phyloP scores from a whole-genome alignment of 2,329 filamentous ascomycete species.

The Fusarium sp. region DNA sequence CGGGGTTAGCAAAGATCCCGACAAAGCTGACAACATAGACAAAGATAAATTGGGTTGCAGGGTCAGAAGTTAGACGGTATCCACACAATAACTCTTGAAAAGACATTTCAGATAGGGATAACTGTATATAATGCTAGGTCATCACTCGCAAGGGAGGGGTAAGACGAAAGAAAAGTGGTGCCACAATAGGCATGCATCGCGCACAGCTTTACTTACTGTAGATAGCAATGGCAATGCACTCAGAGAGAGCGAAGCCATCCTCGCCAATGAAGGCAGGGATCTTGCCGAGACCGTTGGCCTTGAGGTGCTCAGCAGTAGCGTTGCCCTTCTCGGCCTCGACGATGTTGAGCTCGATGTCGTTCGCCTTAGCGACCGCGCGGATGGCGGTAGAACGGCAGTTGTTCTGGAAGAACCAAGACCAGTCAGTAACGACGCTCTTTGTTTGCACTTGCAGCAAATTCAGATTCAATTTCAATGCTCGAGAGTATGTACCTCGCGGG shows the following conservation, averaged over 20 bases:
- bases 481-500: constrained; percentile 72
- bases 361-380: constrained; percentile 95
- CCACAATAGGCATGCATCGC: constrained; percentile 12
- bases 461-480: constrained; percentile 32
- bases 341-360: constrained; percentile 90
- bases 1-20: constrained; percentile 49
- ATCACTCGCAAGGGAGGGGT: constrained; percentile 62
- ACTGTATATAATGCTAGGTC: constrained; percentile 86
- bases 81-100: constrained; percentile 73
- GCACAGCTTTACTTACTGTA: constrained; percentile 79
- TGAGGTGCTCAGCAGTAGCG: constrained; percentile 80
- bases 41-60: constrained; percentile 42
- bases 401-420: constrained; percentile 64
- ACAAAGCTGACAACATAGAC: constrained; percentile 46
- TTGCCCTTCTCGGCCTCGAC: constrained; percentile 76
- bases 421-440: constrained; percentile 50
- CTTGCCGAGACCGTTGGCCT: constrained; percentile 89
- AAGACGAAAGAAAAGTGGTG: constrained; percentile 47
- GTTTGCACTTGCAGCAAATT: constrained; percentile 24
- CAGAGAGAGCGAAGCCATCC: constrained; percentile 89
- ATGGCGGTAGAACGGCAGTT: constrained; percentile 92
- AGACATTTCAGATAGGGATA: constrained; percentile 96
- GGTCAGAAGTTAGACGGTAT: constrained; percentile 89
- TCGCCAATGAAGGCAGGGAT: constrained; percentile 91
- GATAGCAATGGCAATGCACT: constrained; percentile 95